Percentiles rank a stretch among this genome's conserved stretches.
Conservation (phyloP, 2,329 filamentous ascomycete genomes). For the Talaromyces funiculosus region DNA sequence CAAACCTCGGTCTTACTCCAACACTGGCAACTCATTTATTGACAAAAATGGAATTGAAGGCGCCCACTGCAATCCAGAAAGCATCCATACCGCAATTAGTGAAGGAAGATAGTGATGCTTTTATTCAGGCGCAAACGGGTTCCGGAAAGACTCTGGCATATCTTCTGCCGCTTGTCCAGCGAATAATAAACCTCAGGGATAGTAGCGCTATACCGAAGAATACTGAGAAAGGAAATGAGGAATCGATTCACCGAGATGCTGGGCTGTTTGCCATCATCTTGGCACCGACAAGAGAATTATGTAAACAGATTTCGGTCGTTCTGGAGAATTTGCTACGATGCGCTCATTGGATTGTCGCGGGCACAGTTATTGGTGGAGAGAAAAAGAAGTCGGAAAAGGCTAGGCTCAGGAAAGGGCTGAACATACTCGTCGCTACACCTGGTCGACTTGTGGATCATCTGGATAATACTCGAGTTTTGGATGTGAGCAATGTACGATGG, state of each 20-base stretch:
- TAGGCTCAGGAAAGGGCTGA: conserved; percentile 86
- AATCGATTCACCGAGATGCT: conserved; percentile 69
- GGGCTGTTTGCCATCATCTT: conserved; percentile 92
- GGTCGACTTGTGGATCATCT: conserved; percentile 87
- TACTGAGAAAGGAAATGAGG: conserved; percentile 23
- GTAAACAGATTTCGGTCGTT: conserved; percentile 86
- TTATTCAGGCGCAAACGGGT: conserved; percentile 93
- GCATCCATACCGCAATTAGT: conserved; percentile 77
- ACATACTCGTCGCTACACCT: conserved; percentile 91
- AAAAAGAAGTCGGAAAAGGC: conserved; percentile 83
- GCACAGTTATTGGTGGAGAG: conserved; percentile 70
- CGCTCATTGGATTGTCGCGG: conserved; percentile 88
- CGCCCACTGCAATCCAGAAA: conserved; percentile 91
- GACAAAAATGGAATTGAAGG: conserved; percentile 79
- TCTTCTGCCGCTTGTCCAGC: conserved; percentile 82
- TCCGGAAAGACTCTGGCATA: conserved; percentile 98
- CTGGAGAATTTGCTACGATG: conserved; percentile 81
- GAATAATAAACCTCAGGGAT: conserved; percentile 66
- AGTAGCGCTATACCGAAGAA: conserved; percentile 23
- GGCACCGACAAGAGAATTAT: conserved; percentile 86
- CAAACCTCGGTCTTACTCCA: conserved; percentile 73
- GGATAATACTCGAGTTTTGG: conserved; percentile 82
- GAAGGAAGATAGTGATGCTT: conserved; percentile 78
- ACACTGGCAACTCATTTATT: conserved; percentile 75
- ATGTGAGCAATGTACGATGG: conserved; percentile 87